Evolutionary conservation across 2,329 filamentous ascomycete species (phyloP).

Genomic region (Monilinia laxa): DNA sequence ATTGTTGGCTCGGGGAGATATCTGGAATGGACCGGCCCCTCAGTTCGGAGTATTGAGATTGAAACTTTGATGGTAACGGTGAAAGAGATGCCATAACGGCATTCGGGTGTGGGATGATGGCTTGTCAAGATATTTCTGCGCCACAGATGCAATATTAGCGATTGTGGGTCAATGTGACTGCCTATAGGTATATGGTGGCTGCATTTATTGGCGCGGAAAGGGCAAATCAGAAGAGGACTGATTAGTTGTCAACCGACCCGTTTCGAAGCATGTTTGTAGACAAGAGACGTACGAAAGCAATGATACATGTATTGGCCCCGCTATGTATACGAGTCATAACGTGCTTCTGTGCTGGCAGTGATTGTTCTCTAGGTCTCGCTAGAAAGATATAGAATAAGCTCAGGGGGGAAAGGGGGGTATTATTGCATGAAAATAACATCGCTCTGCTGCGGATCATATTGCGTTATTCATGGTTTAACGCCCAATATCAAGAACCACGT

Average conservation of each 20-base stretch:
- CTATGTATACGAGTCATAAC: background rate
- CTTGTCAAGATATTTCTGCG: no score
- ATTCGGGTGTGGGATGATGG: background rate
- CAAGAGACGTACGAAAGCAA: background rate
- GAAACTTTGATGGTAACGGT: background rate
- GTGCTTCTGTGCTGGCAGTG: background rate
- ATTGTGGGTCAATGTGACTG: background rate
- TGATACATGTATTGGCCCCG: background rate
- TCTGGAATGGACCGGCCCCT: no score
- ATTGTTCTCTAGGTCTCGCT: background rate
- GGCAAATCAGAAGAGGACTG: background rate
- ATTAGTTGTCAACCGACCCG: background rate
- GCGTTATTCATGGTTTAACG: background rate
- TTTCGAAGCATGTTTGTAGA: background rate
- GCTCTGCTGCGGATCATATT: background rate
- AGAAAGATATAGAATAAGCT: background rate
- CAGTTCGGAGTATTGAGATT: background rate
- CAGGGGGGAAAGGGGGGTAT: background rate
- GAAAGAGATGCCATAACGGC: background rate
- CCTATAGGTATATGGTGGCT: background rate
- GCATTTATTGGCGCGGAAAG: background rate
- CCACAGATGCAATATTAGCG: background rate
- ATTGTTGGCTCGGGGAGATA: background rate
- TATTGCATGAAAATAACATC: slow-evolving; percentile 10
- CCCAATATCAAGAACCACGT: background rate